Base-by-base conservation (phyloP, 495 filamentous ascomycete genomes). In the Extremus antarcticus region DNA sequence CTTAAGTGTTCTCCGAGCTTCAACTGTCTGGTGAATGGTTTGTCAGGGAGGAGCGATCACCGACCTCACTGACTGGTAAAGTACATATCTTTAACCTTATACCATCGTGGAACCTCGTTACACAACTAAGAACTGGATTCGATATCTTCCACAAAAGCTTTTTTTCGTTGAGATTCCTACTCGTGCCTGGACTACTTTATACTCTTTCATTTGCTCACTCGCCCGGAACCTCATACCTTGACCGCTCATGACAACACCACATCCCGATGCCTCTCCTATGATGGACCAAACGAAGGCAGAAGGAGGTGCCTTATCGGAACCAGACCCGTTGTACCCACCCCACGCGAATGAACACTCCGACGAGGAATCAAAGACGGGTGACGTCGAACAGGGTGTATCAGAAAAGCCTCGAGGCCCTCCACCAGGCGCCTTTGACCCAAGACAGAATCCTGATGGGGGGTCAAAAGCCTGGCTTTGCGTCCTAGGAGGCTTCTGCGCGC, bases 371-470 rank as follows among this genome's bases (percentile, higher is more conserved):
- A 35, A 35, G 29, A 35, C 29, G 4, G 29, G 7, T 7, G 57
- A 60, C 49, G 38, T 56, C 23, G 57, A 60, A 41, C 54, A 60
- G 43, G 57, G 45, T n/a, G 3, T 17, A n/a, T 10, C 51, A 13
- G 21, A 21, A 19, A 48, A 53, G 25, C 53, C 53, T 8, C 45
- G 43, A 10, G 49, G 54, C 8, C 25, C 43, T 7, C 45, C 55
- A 25, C 25, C 55, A 2, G 40, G 23, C 15, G 51, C 43, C 17
- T 58, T 64, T 38, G 52, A 65, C 54, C 62, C 62, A 25, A 20
- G 60, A 8, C 56, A 64, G 41, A 65, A 63, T 48, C 66, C 68
- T 21, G 68, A 68, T 43, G 68, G 66, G 32, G 66, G 68, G 0
- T n/a, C 16, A 22, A 46, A 67, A 21, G 66, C 68, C n/a, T 67